A percentile compares a stretch with the other conserved stretches of the same genome.
Conservation (phyloP, 257 asterid species). For the Solanum okadae region DNA sequence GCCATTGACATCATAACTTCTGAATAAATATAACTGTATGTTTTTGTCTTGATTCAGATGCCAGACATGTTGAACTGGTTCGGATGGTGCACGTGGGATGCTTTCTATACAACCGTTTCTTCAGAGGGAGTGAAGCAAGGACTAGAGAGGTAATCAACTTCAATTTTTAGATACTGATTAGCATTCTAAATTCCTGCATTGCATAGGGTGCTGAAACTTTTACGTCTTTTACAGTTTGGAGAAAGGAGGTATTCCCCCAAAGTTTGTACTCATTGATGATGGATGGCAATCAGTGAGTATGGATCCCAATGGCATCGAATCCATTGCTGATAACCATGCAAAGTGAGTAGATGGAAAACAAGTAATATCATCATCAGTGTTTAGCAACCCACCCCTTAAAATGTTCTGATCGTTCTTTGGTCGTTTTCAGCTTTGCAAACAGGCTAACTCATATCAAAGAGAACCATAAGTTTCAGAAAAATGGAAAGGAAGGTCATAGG, state of each 20-base stretch:
- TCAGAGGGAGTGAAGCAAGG: conserved; percentile 82
- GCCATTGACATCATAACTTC: neutral
- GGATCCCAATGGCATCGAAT: conserved; percentile 52
- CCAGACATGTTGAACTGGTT: conserved; percentile 96
- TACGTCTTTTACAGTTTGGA: conserved; percentile 34
- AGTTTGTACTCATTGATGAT: conserved; percentile 82
- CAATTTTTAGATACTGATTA: neutral
- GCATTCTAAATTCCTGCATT: neutral
- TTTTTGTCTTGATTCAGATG: conserved; percentile 36
- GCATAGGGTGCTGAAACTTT: neutral
- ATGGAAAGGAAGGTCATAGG: conserved; percentile 62
- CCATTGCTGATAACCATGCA: conserved; percentile 64
- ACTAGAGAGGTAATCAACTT: conserved; percentile 44
- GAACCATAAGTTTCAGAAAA: conserved; percentile 78
- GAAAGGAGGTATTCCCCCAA: conserved; percentile 75
- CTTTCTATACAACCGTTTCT: conserved; percentile 84
- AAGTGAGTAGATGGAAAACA: conserved; percentile 38
- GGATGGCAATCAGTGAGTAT: conserved; percentile 94
- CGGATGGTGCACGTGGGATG: conserved; percentile 99
- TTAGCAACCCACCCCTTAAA: neutral
- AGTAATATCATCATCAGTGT: neutral
- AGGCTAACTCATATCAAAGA: conserved; percentile 71
- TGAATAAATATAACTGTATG: neutral
- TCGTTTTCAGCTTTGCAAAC: conserved; percentile 64
- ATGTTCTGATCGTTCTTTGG: neutral